A percentile compares a stretch with the other conserved stretches of the same genome.
Conservation (phyloP, 305 asterid species). For the Monarda citriodora region DNA sequence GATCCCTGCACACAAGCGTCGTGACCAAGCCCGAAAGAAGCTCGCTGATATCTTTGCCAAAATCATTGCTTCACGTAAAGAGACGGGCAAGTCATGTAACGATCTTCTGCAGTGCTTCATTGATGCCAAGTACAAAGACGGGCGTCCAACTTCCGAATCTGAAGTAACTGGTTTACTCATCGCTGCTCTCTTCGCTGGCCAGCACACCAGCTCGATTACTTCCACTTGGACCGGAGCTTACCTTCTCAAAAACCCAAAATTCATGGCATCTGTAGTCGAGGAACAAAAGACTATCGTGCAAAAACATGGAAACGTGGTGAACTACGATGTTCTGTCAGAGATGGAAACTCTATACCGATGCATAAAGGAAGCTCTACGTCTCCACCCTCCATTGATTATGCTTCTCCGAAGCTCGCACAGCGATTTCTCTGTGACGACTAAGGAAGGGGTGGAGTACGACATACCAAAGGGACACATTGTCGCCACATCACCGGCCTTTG, state of each 20-base stretch:
- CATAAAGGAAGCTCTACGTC: conserved; percentile 90
- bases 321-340: conserved; percentile 85
- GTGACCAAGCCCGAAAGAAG: conserved; percentile 62
- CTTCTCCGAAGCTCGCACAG: conserved; percentile 89
- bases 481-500: conserved; percentile 95
- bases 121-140: conserved; percentile 95
- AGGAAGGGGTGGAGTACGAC: conserved; percentile 86
- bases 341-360: conserved; percentile 87
- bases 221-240: conserved; percentile 84
- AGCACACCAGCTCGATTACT: conserved; percentile 97
- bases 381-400: conserved; percentile 96
- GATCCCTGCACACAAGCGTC: conserved; percentile 60
- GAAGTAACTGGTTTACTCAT: conserved; percentile 93
- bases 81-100: conserved; percentile 42
- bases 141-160: conserved; percentile 72
- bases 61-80: conserved; percentile 52
- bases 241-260: conserved; percentile 63
- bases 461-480: conserved; percentile 96
- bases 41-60: conserved; percentile 46
- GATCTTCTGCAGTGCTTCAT: conserved; percentile 75
- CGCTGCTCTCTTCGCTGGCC: conserved; percentile 98
- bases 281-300: conserved; percentile 75
- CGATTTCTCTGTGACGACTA: conserved; percentile 79
- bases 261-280: conserved; percentile 74
- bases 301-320: conserved; percentile 71